Evolutionary conservation across 2,329 filamentous ascomycete genomes (phyloP), one percentile per base, ranked within the genome.

Genomic region (Endoconidiophora laricicola): DNA sequence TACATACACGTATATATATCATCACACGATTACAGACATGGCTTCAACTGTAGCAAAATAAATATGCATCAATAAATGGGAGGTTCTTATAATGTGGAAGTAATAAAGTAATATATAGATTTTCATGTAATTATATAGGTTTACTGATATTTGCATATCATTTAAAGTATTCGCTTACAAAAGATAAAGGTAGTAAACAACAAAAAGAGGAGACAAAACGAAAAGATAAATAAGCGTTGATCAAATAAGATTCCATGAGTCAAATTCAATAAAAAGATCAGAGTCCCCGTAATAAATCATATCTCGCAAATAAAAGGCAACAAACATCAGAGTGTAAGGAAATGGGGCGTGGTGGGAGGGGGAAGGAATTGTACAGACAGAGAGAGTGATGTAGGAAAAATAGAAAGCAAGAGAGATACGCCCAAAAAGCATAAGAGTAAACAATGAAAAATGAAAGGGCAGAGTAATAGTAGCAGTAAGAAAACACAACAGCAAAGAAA

Each of bases 111-210:
- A 6, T 5, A 29, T 6, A 6, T 29, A 9, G 24, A 9, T 29
- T 29, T 29, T 29, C 5, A 9, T 29, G 24, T 29, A 18, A 18
- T 18, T 18, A 3, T 12, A n/a, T 44, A 44, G 6, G 41, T 43
- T 43, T 18, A 18, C 4, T 16, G 48, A 39, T 38, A 50, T 45
- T 50, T 29, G 29, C 33, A 45, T 44, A 49, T 43, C 47, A 23
- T 29, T 29, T 7, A 10, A 6, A 10, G 6, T 29, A 29, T 29
- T 29, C 26, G 26, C 3, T 37, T 7, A 42, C 33, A 16, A 23
- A 37, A 22, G 20, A 39, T 2, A 44, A 6, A 48, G n/a, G 18
- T 16, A 26, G 44, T 9, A 46, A 46, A 18, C 37, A 48, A 43
- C 20, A 36, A 29, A 44, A 43, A 20, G 2, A 44, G 1, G 37